Evolutionary conservation across 805 yeast species (phyloP).

Genomic region (Middelhovenomyces tepae): DNA sequence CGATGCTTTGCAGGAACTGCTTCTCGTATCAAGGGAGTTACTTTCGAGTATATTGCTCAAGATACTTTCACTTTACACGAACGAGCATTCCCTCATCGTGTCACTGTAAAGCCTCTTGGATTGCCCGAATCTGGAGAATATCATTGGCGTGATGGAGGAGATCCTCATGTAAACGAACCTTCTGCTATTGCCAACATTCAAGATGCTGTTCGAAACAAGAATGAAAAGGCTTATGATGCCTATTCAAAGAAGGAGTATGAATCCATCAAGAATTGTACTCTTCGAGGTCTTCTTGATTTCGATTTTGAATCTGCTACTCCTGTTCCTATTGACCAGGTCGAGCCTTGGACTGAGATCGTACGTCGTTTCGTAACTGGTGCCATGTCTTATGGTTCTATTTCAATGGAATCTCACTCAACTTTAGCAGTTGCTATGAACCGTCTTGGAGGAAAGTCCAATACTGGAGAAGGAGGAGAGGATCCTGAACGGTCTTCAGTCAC

Average conservation of each 20-base stretch:
- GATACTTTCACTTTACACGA: constrained; percentile 93
- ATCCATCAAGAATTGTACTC: constrained; percentile 85
- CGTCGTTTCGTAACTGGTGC: constrained; percentile 99
- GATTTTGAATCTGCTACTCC: constrained; percentile 64
- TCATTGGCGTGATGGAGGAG: constrained; percentile 99
- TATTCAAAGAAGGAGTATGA: constrained; percentile 86
- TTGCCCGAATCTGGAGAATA: constrained; percentile 95
- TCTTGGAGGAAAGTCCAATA: constrained; percentile 93
- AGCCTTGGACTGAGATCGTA: constrained; percentile 99
- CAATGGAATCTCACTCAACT: constrained; percentile 97
- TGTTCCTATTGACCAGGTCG: constrained; percentile 95
- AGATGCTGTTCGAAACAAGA: constrained; percentile 97
- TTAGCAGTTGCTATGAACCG: constrained; percentile 98
- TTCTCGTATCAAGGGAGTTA: constrained; percentile 89
- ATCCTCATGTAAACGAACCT: constrained; percentile 90
- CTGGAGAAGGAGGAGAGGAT: constrained; percentile 99
- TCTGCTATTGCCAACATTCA: constrained; percentile 90
- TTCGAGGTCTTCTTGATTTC: constrained; percentile 88
- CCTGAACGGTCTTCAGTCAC: constrained; percentile 75
- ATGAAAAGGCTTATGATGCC: constrained; percentile 84
- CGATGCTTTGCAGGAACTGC: constrained; percentile 97
- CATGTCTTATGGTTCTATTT: constrained; percentile 97
- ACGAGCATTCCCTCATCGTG: constrained; percentile 78
- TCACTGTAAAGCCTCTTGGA: constrained; percentile 57
- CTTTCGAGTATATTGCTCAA: constrained; percentile 92